Percentiles rank a stretch among this genome's conserved stretches.
phyloP scores from a whole-genome alignment of 345 rosid species.

The Dimocarpus longan region DNA sequence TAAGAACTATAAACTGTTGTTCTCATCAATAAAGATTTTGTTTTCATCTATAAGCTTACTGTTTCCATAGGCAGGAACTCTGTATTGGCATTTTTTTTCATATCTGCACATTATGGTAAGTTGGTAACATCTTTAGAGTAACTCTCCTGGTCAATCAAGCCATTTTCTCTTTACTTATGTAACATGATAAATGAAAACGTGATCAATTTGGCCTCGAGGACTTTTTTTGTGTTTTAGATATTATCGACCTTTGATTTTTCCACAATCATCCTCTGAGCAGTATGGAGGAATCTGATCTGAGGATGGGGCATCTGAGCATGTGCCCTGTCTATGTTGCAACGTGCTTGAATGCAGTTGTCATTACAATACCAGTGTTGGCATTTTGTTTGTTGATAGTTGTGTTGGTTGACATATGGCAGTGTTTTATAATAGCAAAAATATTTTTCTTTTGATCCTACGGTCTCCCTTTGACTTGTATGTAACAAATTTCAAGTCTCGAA shows the following conservation, averaged over 20 bases:
- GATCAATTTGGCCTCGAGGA: neutral
- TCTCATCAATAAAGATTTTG: neutral
- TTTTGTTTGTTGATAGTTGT: neutral
- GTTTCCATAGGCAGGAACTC: neutral
- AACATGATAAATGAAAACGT: neutral
- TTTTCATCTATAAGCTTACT: neutral
- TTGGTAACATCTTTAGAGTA: neutral
- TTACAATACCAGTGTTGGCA: neutral
- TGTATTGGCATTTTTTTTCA: too few relatives aligned
- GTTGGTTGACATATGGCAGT: neutral
- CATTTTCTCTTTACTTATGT: neutral
- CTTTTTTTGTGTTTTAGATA: neutral
- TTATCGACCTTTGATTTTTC: neutral
- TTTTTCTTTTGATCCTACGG: neutral
- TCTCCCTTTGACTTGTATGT: neutral
- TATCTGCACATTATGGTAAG: neutral
- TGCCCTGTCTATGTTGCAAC: neutral
- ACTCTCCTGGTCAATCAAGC: neutral
- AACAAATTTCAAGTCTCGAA: neutral
- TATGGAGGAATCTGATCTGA: constrained; percentile 1
- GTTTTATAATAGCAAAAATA: neutral
- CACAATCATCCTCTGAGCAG: neutral
- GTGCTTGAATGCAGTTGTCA: neutral
- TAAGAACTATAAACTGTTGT: neutral
- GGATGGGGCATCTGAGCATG: neutral